A percentile compares a stretch with the other conserved stretches of the same genome.
Evolutionary conservation across 306 rosid genomes (phyloP).

Genomic region (Astragalus glycyphyllos): DNA sequence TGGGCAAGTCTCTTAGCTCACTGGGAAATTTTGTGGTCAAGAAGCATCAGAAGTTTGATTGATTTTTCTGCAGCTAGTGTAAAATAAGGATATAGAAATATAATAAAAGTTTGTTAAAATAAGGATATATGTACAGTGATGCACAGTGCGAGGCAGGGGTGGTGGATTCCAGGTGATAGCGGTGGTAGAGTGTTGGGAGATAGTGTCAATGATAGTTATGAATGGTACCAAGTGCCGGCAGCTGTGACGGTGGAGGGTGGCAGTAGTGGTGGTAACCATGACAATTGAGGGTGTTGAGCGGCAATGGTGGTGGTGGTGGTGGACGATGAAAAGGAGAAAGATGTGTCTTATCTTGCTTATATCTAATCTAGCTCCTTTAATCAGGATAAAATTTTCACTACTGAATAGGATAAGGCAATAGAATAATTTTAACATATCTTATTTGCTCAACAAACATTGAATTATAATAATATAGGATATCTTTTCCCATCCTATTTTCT

Average conservation of each 20-base stretch:
- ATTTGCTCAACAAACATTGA: too few species aligned
- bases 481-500: too few species aligned
- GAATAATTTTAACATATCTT: too few species aligned
- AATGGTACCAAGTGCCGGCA: background rate
- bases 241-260: background rate
- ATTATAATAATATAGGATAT: too few species aligned
- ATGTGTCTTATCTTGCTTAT: background rate
- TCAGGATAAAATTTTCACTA: background rate
- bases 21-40: slow-evolving; percentile 2
- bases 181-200: background rate
- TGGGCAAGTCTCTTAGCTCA: slow-evolving; percentile 10
- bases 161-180: background rate
- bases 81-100: background rate
- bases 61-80: slow-evolving; percentile 29
- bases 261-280: background rate
- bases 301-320: background rate
- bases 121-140: background rate
- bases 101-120: background rate
- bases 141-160: background rate
- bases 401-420: too few species aligned
- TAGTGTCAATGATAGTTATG: background rate
- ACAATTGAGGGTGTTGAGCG: background rate
- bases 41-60: slow-evolving; percentile 29
- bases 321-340: background rate
- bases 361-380: background rate